phyloP scores from a whole-genome alignment of 2,329 filamentous ascomycete genomes.

The Fusarium redolens region DNA sequence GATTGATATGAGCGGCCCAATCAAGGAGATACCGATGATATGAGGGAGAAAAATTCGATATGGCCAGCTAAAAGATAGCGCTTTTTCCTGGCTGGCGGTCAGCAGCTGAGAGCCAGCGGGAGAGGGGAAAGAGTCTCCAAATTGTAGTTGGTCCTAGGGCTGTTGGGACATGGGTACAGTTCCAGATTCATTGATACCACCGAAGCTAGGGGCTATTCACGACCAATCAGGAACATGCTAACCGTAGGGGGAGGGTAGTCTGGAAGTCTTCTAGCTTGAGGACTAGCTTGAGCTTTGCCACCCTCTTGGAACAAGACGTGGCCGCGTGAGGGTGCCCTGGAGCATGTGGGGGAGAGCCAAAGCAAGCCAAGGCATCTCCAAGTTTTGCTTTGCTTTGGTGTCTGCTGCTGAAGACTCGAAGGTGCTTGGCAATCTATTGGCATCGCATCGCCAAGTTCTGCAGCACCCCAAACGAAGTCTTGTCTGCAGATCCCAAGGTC shows the following conservation, averaged over 20 bases:
- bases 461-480: constrained; percentile 3
- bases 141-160: constrained; percentile 6
- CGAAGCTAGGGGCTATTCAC: constrained; percentile 7
- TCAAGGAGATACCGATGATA: constrained; percentile 41
- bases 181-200: constrained; percentile 20
- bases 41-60: neutral
- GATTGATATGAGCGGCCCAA: constrained; percentile 26
- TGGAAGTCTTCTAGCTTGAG: constrained; percentile 44
- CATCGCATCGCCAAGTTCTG: constrained; percentile 41
- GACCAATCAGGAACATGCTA: constrained; percentile 24
- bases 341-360: constrained; percentile 22
- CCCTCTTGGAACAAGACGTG: constrained; percentile 5
- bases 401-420: neutral
- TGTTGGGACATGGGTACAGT: constrained; percentile 5
- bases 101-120: constrained; percentile 9
- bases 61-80: constrained; percentile 16
- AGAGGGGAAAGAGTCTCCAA: constrained; percentile 29
- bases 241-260: constrained; percentile 22
- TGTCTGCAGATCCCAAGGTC: constrained; percentile 34
- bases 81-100: constrained; percentile 11
- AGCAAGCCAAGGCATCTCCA: constrained; percentile 11
- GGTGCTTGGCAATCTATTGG: constrained; percentile 21
- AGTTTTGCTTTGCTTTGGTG: neutral
- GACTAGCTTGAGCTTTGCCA: constrained; percentile 4
- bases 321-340: constrained; percentile 4